phyloP scores from a whole-genome alignment of 805 yeast genomes.

The Yamadazyma takamatsuzukensis region DNA sequence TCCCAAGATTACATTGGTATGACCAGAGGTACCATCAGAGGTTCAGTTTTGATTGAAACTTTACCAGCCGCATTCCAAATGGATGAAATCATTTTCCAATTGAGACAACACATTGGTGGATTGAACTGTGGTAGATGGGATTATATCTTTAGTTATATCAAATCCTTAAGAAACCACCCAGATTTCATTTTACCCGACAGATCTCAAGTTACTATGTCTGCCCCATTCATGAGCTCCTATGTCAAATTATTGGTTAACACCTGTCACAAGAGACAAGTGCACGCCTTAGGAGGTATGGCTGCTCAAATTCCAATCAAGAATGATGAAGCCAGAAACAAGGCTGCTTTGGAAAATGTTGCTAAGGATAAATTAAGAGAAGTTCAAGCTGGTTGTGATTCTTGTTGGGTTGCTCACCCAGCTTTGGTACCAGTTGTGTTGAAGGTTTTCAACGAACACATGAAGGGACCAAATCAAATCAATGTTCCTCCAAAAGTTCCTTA shows the following conservation, averaged over 20 bases:
- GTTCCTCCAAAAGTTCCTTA: conserved; percentile 45
- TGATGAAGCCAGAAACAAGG: conserved; percentile 58
- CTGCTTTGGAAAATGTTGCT: conserved; percentile 69
- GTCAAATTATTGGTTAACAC: conserved; percentile 69
- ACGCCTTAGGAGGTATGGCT: conserved; percentile 91
- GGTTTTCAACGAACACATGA: conserved; percentile 73
- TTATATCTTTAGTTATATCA: conserved; percentile 77
- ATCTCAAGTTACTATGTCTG: conserved; percentile 73
- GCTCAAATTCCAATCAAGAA: conserved; percentile 80
- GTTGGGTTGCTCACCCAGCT: conserved; percentile 90
- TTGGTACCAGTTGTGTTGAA: conserved; percentile 68
- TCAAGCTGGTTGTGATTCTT: conserved; percentile 78
- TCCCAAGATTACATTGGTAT: conserved; percentile 69
- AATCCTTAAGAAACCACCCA: conserved; percentile 66
- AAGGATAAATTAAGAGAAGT: conserved; percentile 77
- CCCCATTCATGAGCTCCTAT: conserved; percentile 77
- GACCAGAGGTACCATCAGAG: conserved; percentile 75
- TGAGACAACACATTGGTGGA: conserved; percentile 75
- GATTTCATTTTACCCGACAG: conserved; percentile 74
- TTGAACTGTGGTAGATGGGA: conserved; percentile 91
- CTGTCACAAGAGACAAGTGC: conserved; percentile 76
- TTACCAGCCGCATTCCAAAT: conserved; percentile 83
- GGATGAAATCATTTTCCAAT: conserved; percentile 77
- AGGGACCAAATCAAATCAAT: conserved; percentile 76
- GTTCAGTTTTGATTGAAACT: conserved; percentile 79